Conservation (phyloP, 805 yeast genomes). For the Pichia phayaonensis region DNA sequence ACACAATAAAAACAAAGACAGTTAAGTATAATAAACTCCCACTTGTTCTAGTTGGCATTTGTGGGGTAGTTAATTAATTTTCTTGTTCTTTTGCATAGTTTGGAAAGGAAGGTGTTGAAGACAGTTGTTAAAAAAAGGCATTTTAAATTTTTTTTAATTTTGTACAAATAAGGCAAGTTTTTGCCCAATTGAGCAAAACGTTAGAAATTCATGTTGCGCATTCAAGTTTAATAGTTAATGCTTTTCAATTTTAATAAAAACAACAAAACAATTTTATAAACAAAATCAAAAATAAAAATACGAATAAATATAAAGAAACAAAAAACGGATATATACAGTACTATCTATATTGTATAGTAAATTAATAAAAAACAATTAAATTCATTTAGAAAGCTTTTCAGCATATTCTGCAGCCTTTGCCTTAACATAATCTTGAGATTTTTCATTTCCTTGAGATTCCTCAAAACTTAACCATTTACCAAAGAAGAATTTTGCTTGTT, state of each 20-base stretch:
- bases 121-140: neutral
- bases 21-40: neutral
- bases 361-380: neutral
- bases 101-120: neutral
- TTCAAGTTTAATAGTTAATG: neutral
- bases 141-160: too few species aligned
- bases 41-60: neutral
- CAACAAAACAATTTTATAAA: neutral
- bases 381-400: conserved; percentile 19
- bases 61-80: too few species aligned
- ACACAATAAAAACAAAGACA: neutral
- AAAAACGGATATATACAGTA: neutral
- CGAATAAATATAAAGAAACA: neutral
- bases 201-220: neutral
- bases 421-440: conserved; percentile 75
- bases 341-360: neutral
- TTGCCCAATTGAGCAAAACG: neutral
- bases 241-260: neutral
- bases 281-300: neutral
- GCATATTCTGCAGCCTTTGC: conserved; percentile 78
- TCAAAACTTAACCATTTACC: conserved; percentile 85
- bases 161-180: neutral
- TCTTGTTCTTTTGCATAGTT: neutral
- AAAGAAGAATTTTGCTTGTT: conserved; percentile 92
- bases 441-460: conserved; percentile 58